phyloP scores from a whole-genome alignment of 352 stramenopile genomes.

The Phytophthora foliorum region DNA sequence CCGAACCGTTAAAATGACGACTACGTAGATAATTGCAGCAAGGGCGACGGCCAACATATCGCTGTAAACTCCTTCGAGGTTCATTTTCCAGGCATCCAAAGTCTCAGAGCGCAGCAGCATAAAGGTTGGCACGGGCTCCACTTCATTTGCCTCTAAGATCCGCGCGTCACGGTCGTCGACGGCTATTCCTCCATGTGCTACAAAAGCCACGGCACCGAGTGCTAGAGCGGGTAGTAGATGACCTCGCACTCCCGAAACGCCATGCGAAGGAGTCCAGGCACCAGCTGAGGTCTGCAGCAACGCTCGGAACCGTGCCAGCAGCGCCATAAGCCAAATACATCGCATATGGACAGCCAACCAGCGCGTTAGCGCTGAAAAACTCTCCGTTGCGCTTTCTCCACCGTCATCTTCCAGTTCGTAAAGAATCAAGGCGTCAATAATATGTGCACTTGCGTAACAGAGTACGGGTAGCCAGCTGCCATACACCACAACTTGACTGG shows the following conservation, averaged over 20 bases:
- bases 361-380: conserved; percentile 45
- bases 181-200: conserved; percentile 44
- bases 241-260: conserved; percentile 52
- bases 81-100: conserved; percentile 69
- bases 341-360: conserved; percentile 62
- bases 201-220: conserved; percentile 47
- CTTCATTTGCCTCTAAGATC: conserved; percentile 64
- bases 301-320: conserved; percentile 53
- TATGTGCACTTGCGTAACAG: conserved; percentile 56
- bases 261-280: conserved; percentile 56
- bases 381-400: conserved; percentile 44
- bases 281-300: conserved; percentile 60
- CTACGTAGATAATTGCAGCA: conserved; percentile 49
- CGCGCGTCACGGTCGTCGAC: conserved; percentile 52
- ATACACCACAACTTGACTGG: conserved; percentile 64
- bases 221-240: conserved; percentile 49
- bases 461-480: conserved; percentile 61
- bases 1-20: conserved; percentile 35
- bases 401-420: conserved; percentile 60
- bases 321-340: conserved; percentile 55
- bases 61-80: conserved; percentile 62
- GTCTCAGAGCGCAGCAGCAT: conserved; percentile 66
- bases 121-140: conserved; percentile 60
- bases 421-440: conserved; percentile 60
- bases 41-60: conserved; percentile 55